Percentiles rank a stretch among this genome's conserved stretches.
Evolutionary conservation across 1,284 basidiomycete genomes (phyloP).

Genomic region (Tilletia setariae): DNA sequence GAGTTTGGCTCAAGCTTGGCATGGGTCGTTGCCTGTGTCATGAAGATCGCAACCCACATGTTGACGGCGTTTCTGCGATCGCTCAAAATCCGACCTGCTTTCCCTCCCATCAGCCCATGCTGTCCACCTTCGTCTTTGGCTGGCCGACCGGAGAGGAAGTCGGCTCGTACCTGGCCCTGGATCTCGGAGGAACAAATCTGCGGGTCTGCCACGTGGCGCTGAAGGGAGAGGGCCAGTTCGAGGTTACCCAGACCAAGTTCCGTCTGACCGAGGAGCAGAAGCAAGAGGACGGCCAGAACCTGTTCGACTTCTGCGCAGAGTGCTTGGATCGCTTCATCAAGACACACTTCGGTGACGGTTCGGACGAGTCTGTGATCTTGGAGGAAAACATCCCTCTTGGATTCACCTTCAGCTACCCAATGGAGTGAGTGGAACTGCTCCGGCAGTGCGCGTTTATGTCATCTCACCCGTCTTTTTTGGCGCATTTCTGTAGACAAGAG

Average conservation of each 20-base stretch:
- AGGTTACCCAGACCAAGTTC: constrained; percentile 97
- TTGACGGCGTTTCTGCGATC: background rate
- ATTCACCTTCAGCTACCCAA: constrained; percentile 71
- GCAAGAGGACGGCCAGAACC: constrained; percentile 86
- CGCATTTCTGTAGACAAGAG: constrained; percentile 62
- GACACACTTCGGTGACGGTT: constrained; percentile 65
- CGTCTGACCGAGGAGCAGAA: constrained; percentile 96
- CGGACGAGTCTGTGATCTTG: constrained; percentile 61
- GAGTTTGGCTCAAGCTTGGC: constrained; percentile 55
- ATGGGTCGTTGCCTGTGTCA: background rate
- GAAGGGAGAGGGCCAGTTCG: constrained; percentile 88
- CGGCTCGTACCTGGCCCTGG: constrained; percentile 87
- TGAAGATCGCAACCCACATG: background rate
- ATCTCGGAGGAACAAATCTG: constrained; percentile 90
- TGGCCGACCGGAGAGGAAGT: constrained; percentile 88
- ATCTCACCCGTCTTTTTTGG: background rate
- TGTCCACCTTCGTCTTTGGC: constrained; percentile 94
- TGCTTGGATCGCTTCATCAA: constrained; percentile 85
- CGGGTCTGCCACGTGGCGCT: constrained; percentile 94
- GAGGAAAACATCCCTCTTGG: constrained; percentile 79
- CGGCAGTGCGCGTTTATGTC: background rate
- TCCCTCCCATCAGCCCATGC: constrained; percentile 70
- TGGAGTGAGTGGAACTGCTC: constrained; percentile 21
- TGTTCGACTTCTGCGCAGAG: constrained; percentile 97
- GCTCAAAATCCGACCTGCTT: background rate